These are phyloP conservation scores for Hygrophila difformis DNA, from an alignment of 257 asterid genomes.

Conservation along the genomic window DNA sequence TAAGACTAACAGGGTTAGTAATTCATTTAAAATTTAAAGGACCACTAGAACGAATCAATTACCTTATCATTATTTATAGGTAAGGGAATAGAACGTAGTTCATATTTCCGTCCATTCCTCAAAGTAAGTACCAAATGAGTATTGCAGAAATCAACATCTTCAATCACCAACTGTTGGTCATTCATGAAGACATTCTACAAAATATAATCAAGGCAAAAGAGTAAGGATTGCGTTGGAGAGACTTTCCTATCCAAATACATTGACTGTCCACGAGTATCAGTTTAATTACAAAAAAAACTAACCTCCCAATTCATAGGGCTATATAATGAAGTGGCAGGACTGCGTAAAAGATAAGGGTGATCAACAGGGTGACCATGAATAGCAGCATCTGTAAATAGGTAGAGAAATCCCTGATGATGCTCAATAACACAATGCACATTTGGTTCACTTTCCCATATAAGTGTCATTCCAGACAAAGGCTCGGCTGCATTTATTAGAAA, in stretches of 20 bases:
- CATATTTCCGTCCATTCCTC: conserved; percentile 43
- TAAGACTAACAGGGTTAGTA: conserved; percentile 10
- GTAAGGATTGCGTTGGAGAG: conserved; percentile 10
- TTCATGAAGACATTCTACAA: conserved; percentile 62
- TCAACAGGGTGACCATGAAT: conserved; percentile 51
- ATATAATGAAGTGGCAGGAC: conserved; percentile 37
- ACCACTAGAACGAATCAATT: conserved; percentile 19
- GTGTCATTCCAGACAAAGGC: conserved; percentile 75
- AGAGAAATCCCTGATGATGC: conserved; percentile 92
- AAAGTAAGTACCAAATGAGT: conserved; percentile 56
- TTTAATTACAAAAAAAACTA: conserved; percentile 18
- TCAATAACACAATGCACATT: conserved; percentile 75
- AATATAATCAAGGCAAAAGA: conserved; percentile 12
- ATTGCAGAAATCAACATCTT: conserved; percentile 78
- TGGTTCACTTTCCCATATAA: conserved; percentile 74
- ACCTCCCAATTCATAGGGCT: conserved; percentile 79
- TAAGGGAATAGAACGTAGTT: conserved; percentile 55
- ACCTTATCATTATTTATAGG: conserved; percentile 69
- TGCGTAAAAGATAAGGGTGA: conserved; percentile 65
- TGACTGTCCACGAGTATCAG: conserved; percentile 8
- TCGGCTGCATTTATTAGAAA: conserved; percentile 87
- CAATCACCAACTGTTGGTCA: conserved; percentile 47
- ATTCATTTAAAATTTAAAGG: conserved; percentile 10
- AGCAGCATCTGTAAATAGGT: conserved; percentile 78
- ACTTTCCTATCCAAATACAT: background rate